Evolutionary conservation across 1,284 basidiomycete genomes (phyloP), one percentile per base, ranked within the genome.

Genomic region (Stygiomarasmius scandens): DNA sequence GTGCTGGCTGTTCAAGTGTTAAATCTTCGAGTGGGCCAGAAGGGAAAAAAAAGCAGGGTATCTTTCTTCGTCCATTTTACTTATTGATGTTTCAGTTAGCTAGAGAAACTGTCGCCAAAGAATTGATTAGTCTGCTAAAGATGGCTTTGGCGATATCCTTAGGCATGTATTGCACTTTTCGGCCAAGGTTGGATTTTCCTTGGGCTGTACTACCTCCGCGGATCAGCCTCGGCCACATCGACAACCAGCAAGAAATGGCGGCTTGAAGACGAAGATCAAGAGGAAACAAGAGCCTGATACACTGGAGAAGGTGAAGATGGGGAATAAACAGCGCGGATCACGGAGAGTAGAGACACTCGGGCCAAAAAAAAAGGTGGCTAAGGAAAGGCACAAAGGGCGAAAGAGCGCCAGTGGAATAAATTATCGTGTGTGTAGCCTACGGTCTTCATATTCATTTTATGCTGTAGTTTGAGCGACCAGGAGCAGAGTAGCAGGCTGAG

Each of bases 11-110:
- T n/a, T n/a, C n/a, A n/a, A n/a, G n/a, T n/a, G n/a, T n/a, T n/a
- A n/a, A n/a, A 98, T 73, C 82, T 99, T 49, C 97, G 99, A 72
- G 95, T 96, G 71, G 58, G 92, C 80, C 54, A 41, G 65, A 96
- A 93, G 97, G 97, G 48, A 99, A 99, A 75, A 97, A 99, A 89
- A 99, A 99, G 74, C 97, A 99, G 77, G n/a, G n/a, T n/a, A n/a
- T n/a, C n/a, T n/a, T n/a, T n/a, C n/a, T n/a, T n/a, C n/a, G n/a
- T n/a, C n/a, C n/a, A n/a, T n/a, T n/a, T n/a, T n/a, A n/a, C n/a
- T n/a, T n/a, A n/a, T n/a, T n/a, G n/a, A n/a, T n/a, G n/a, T n/a
- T n/a, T n/a, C n/a, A n/a, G n/a, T n/a, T 67, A 96, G 93, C 79
- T 99, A 58, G 96, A 99, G 76, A 96, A 93, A 71, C 80, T 99